Base-by-base conservation (phyloP, 306 rosid species). In the Vigna reflexopilosa region DNA sequence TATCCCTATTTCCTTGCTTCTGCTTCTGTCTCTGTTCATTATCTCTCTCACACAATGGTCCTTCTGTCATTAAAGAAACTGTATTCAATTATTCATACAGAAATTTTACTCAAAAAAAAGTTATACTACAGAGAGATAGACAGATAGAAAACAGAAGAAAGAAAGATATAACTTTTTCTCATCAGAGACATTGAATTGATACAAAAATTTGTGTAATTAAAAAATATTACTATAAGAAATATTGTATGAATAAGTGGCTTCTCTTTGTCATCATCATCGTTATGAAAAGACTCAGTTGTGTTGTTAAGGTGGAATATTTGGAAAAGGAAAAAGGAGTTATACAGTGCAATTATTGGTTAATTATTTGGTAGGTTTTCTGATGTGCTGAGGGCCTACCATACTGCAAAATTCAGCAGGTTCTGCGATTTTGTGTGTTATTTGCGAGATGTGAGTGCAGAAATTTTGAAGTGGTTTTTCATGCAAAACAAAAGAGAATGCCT, bases 211-310 rank as follows among this genome's bases (percentile, higher is more conserved):
- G 26, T 12, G 17, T 12, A 58, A 12, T 26, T 8, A 55, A 50
- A 54, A 26, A 26, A 26, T 13, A 24, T 11, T 24, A 58, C 15
- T 28, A 26, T 26, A n/a, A 57, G 26, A 54, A 57, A 58, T 20
- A 26, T 26, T 26, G 28, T 26, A 26, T 26, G 45, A 12, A 26
- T 58, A 1, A 58, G 17, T 24, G 38, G 26, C 4, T 7, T 57
- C 36, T 57, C 36, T 57, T 24, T 4, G 0, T 9, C 1, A 9
- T 42, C 32, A 54, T 20, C 0, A 75, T 77, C 1, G 77, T 77
- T 72, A 57, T 64, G 85, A 86, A 87, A 84, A 84, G 88, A 84
- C 88, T 83, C 86, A 68, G 65, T 80, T 82, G 72, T 87, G 47
- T 42, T 80, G 86, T 12, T 40, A 61, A 59, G 49, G 38, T n/a